Evolutionary conservation across 148 eudicot species (phyloP), one percentile per base, ranked within the genome.

Genomic region (Polygonum maritimum): DNA sequence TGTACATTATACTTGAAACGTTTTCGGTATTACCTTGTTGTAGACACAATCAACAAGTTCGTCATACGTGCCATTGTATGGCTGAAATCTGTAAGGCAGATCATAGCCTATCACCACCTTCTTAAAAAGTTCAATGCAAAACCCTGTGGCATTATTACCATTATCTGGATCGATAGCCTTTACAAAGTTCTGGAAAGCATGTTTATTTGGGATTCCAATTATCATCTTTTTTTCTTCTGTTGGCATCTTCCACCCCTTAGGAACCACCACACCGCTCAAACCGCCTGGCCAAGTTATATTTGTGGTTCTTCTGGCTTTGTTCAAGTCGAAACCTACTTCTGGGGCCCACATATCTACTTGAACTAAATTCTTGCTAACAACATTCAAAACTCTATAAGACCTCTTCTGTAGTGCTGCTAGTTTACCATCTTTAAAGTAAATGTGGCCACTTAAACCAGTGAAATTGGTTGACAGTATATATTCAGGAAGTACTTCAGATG

Each of bases 261-360:
- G 31, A 26, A 41, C 11, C n/a, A n/a, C n/a, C 41, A 26, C 49
- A 31, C 80, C 54, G 2, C 26, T 75, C 11, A 84, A 44, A 0
- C 81, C 73, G 13, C 90, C 88, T 2, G 90, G 90, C 90, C 90
- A 87, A 44, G 48, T 79, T 1, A 79, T 77, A 7, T 18, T 15
- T 45, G 67, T 58, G 10, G 72, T 33, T 1, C 36, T 52, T 18
- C 52, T 58, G 65, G 65, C 74, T 63, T 19, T 26, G 76, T 26
- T 26, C 31, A 1, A 26, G 31, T 0, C 31, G 31, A 87, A 84
- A 22, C 86, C 84, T 19, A 76, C 15, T 52, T 49, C 65, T 6
- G 79, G 31, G 14, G 79, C 78, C 86, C 86, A 84, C 39, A 76
- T 73, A 11, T 79, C 86, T 2, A 87, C 52, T 39, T 79, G 81